Evolutionary conservation across 139 green algal species (phyloP).

Genomic region (Microglena sp.): DNA sequence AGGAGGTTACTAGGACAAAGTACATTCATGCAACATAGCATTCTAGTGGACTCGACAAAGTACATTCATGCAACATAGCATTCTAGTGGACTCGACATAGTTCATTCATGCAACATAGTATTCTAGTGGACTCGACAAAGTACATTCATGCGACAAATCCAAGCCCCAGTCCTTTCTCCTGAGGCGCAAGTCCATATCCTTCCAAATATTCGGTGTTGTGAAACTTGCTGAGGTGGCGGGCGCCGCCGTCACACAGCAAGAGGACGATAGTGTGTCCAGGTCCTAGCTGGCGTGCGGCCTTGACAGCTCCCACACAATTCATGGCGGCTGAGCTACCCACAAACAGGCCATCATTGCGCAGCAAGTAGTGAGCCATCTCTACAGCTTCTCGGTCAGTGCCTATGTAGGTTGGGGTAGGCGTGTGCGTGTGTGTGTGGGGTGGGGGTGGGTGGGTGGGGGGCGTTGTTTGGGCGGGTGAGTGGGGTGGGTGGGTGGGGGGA

Average conservation of each 20-base stretch:
- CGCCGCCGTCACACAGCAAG: slow-evolving; percentile 81
- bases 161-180: too few species aligned
- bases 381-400: slow-evolving; percentile 72
- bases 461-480: too few species aligned
- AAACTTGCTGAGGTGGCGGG: slow-evolving; percentile 83
- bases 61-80: too few species aligned
- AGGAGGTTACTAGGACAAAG: too few species aligned
- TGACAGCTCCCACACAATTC: slow-evolving; percentile 88
- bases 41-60: too few species aligned
- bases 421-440: background rate
- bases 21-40: too few species aligned
- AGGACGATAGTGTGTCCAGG: slow-evolving; percentile 85
- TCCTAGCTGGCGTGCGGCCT: slow-evolving; percentile 52
- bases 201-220: slow-evolving; percentile 69
- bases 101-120: too few species aligned
- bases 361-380: slow-evolving; percentile 75
- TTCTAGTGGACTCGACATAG: too few species aligned
- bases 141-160: too few species aligned
- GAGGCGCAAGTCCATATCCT: slow-evolving; percentile 16
- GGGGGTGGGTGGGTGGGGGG: too few species aligned
- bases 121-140: too few species aligned
- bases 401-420: background rate
- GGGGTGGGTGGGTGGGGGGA: slow-evolving; percentile 50
- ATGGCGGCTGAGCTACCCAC: slow-evolving; percentile 74
- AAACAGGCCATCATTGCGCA: slow-evolving; percentile 86